These are phyloP conservation scores for Linnemannia elongata DNA, from an alignment of 192 early-diverging fungal species.

Conservation along the genomic window DNA sequence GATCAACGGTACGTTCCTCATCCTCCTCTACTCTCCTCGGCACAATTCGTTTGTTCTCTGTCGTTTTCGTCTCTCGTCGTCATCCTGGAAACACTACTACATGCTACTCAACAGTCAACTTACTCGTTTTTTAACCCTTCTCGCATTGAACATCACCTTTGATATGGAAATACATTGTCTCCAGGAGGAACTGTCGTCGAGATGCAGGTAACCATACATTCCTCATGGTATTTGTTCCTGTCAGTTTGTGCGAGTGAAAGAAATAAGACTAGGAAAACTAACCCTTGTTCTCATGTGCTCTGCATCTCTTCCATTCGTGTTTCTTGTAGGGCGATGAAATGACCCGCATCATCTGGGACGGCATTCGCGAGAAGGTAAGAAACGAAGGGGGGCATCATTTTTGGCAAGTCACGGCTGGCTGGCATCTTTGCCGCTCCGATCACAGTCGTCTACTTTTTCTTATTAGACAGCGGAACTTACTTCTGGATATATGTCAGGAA, in stretches of 20 bases:
- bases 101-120: background rate
- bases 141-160: background rate
- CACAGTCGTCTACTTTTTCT: background rate
- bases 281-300: background rate
- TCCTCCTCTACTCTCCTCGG: background rate
- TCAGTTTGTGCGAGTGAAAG: background rate
- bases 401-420: background rate
- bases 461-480: background rate
- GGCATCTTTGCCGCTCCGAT: background rate
- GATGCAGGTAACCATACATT: slow-evolving; percentile 43
- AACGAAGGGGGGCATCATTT: background rate
- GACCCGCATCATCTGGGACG: slow-evolving; percentile 97
- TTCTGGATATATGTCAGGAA: background rate
- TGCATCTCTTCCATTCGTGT: background rate
- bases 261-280: background rate
- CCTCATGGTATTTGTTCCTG: background rate
- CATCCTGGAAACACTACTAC: background rate
- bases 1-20: slow-evolving; percentile 47
- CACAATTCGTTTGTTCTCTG: background rate
- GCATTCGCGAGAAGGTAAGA: slow-evolving; percentile 90
- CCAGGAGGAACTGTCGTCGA: slow-evolving; percentile 59
- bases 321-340: slow-evolving; percentile 96
- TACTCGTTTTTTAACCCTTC: background rate
- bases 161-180: background rate
- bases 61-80: background rate